Evolutionary conservation across 768 basidiomycete species (phyloP).

Genomic region (Daedalea quercina): DNA sequence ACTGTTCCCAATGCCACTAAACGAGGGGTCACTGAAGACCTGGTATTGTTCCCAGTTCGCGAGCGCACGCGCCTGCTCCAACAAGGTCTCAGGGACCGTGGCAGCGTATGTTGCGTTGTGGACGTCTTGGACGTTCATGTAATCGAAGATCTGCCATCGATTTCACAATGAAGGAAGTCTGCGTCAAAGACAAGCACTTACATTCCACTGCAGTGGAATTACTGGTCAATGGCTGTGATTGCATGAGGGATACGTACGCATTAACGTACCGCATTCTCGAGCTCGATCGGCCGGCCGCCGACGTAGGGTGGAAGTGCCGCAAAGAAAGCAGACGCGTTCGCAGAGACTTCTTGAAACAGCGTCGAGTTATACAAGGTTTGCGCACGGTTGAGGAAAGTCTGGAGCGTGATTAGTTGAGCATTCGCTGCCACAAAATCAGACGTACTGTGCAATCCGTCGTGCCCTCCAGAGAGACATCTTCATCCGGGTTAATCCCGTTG

Average conservation of each 20-base stretch:
- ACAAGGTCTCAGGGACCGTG: conserved; percentile 38
- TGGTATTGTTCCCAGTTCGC: conserved; percentile 72
- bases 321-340: conserved; percentile 43
- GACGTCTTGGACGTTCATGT: conserved; percentile 65
- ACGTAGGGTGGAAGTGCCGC: conserved; percentile 42
- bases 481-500: conserved; percentile 53
- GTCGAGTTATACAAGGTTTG: conserved; percentile 48
- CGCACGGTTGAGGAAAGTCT: conserved; percentile 28
- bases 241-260: conserved; percentile 1
- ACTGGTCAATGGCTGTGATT: not conserved
- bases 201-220: conserved; percentile 34
- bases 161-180: not conserved
- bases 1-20: conserved; percentile 45
- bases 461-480: conserved; percentile 62
- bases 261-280: conserved; percentile 52
- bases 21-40: conserved; percentile 47
- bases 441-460: conserved; percentile 52
- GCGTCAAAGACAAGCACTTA: conserved; percentile 21
- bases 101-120: conserved; percentile 53
- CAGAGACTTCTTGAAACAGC: conserved; percentile 39
- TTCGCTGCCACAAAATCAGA: not conserved
- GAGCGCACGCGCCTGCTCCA: conserved; percentile 53
- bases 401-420: not conserved
- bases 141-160: conserved; percentile 52
- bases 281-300: conserved; percentile 42